phyloP scores from a whole-genome alignment of 176 grass and related monocot species.

The Carex littledalei region DNA sequence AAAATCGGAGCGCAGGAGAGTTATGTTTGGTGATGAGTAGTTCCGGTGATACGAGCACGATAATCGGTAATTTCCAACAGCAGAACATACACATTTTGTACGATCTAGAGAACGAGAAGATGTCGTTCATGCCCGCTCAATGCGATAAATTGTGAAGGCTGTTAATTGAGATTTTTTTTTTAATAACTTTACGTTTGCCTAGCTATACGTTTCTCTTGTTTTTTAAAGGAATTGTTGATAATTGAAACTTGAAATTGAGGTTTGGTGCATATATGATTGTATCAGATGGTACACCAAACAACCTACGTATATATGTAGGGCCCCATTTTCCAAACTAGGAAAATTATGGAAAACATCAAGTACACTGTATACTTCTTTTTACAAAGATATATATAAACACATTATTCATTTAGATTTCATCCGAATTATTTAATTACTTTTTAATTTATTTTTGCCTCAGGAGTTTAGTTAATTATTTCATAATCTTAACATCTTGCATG shows the following conservation, averaged over 20 bases:
- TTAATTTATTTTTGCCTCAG: background rate
- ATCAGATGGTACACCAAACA: background rate
- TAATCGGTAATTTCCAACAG: slow-evolving; percentile 64
- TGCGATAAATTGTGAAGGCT: slow-evolving; percentile 37
- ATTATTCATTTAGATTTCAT: background rate
- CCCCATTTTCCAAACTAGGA: background rate
- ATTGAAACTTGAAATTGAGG: background rate
- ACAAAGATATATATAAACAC: background rate
- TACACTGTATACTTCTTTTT: background rate
- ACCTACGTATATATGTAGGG: background rate
- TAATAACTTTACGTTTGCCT: background rate
- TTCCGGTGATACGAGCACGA: background rate
- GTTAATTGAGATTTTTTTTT: background rate
- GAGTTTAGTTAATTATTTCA: background rate
- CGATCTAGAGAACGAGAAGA: slow-evolving; percentile 23
- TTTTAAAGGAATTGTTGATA: background rate
- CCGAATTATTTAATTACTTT: background rate
- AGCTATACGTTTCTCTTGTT: background rate
- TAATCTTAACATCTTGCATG: background rate
- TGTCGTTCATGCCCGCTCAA: slow-evolving; percentile 38
- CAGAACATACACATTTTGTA: slow-evolving; percentile 53
- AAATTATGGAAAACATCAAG: background rate
- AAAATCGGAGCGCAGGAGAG: slow-evolving; percentile 19
- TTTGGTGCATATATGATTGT: slow-evolving; percentile 9
- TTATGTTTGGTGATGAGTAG: slow-evolving; percentile 38